Conservation (phyloP, 2,329 filamentous ascomycete species). For the Diaporthe sp. region DNA sequence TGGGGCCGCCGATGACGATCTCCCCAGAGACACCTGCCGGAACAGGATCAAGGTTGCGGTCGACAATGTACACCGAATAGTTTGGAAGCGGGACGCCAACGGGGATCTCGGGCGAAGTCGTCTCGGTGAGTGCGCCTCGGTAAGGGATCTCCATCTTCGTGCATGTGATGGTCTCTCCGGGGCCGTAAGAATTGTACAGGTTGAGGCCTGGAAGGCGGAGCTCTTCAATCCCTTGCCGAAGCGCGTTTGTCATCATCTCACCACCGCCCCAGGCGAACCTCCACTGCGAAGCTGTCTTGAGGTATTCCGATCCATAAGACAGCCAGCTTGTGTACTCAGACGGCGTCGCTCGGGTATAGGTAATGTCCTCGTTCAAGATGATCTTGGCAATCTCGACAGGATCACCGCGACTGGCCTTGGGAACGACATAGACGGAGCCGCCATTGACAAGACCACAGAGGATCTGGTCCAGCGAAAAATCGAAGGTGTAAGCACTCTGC, state of each 20-base stretch:
- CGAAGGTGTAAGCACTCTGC: slow-evolving; percentile 56
- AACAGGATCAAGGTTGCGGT: slow-evolving; percentile 48
- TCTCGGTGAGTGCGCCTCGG: background rate
- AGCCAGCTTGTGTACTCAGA: slow-evolving; percentile 53
- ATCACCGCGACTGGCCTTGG: slow-evolving; percentile 49
- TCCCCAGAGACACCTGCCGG: slow-evolving; percentile 56
- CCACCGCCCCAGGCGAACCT: slow-evolving; percentile 51
- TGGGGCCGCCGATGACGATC: slow-evolving; percentile 56
- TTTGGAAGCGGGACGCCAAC: slow-evolving; percentile 45
- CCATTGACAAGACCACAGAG: slow-evolving; percentile 48
- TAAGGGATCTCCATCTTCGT: slow-evolving; percentile 32
- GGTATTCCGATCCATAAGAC: slow-evolving; percentile 38
- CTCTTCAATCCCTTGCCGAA: background rate
- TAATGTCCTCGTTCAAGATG: slow-evolving; percentile 51
- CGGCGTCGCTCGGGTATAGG: slow-evolving; percentile 53
- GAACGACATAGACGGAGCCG: slow-evolving; percentile 49
- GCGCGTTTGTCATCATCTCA: slow-evolving; percentile 45
- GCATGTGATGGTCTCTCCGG: slow-evolving; percentile 17
- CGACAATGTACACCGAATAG: slow-evolving; percentile 58
- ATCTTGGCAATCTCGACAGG: slow-evolving; percentile 50
- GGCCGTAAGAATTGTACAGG: slow-evolving; percentile 35
- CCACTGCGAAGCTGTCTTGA: slow-evolving; percentile 45
- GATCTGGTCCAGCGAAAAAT: slow-evolving; percentile 53
- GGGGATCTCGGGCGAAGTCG: background rate
- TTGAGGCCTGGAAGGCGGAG: slow-evolving; percentile 30